Evolutionary conservation across 371 early-diverging fungal genomes (phyloP), one percentile per base, ranked within the genome.

Genomic region (Dentiscutata heterogama): DNA sequence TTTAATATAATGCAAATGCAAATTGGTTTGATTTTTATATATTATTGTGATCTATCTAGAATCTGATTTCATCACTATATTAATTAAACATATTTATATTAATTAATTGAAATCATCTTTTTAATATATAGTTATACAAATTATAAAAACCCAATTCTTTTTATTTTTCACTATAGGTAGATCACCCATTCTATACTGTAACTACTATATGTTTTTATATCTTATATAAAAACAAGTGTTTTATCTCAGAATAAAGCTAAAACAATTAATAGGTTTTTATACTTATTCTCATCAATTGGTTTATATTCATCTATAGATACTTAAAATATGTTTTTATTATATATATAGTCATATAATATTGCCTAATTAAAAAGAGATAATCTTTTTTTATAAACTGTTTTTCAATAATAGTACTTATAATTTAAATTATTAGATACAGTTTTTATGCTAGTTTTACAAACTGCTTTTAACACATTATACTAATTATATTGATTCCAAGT

Each of bases 1-100:
- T 64, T 65, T 27, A 78, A 46, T 51, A 78, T 22, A 78, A 65
- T 46, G 78, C 78, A 64, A 78, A 78, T 18, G 78, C 78, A 78
- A 78, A 18, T 78, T 78, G 29, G 11, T 27, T 16, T 78, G 65
- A 13, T 61, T 78, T 14, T 18, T 51, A 78, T 65, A 78, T 50
- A 78, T 42, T 35, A 78, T 51, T 78, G 65, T 78, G 18, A 78
- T 78, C 53, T 29, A 61, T 16, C 7, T 8, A 14, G 65, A 29
- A 29, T 65, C 78, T 78, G 51, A 51, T 63, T 42, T n/a, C 10
- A n/a, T 61, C 31, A 64, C 64, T 8, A 78, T 46, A 46, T 65
- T 14, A 50, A 74, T 22, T n/a, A 73, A 54, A 51, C 27, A 51
- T 46, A 73, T 51, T 73, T 51, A 22, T 1, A 14, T 22, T 25